Percentiles rank a stretch among this genome's conserved stretches.
Evolutionary conservation across 768 basidiomycete genomes (phyloP).

Genomic region (Cubamyces sp.): DNA sequence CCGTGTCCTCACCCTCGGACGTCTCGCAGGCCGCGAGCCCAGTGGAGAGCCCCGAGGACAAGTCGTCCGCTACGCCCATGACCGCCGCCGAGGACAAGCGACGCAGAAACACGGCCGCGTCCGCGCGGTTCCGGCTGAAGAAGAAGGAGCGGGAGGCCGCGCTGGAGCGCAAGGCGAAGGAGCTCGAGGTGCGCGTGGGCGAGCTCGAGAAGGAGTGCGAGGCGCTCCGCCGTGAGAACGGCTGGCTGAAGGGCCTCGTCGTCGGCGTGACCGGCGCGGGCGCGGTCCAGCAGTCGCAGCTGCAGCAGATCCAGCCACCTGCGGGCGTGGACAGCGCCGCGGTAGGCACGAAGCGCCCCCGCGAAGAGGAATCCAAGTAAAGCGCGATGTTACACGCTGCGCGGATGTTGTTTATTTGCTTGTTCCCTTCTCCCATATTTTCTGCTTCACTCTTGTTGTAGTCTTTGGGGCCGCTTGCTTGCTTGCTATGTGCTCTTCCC

Average conservation of each 20-base stretch:
- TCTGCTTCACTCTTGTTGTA: background rate
- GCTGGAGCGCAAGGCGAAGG: conserved; percentile 82
- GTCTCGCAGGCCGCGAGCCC: conserved; percentile 37
- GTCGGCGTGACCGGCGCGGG: conserved; percentile 84
- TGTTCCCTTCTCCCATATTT: background rate
- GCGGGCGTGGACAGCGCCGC: background rate
- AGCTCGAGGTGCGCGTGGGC: conserved; percentile 75
- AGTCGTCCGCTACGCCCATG: conserved; percentile 34
- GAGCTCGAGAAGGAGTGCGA: conserved; percentile 94
- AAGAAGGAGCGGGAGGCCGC: conserved; percentile 96
- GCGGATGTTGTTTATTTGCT: background rate
- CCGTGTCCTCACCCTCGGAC: conserved; percentile 23
- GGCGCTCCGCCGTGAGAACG: conserved; percentile 84
- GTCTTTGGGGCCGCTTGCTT: conserved; percentile 15
- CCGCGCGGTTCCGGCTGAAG: conserved; percentile 91
- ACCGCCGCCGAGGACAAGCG: conserved; percentile 85
- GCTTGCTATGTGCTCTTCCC: background rate
- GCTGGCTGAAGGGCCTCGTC: conserved; percentile 89
- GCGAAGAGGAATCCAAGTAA: conserved; percentile 15
- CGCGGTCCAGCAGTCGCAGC: conserved; percentile 37
- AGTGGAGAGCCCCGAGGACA: conserved; percentile 16
- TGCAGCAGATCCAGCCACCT: background rate
- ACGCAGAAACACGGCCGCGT: conserved; percentile 91
- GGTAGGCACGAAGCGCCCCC: conserved; percentile 18
- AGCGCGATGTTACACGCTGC: background rate